Evolutionary conservation across 2,329 filamentous ascomycete species (phyloP).

Genomic region (Alternaria conjuncta): DNA sequence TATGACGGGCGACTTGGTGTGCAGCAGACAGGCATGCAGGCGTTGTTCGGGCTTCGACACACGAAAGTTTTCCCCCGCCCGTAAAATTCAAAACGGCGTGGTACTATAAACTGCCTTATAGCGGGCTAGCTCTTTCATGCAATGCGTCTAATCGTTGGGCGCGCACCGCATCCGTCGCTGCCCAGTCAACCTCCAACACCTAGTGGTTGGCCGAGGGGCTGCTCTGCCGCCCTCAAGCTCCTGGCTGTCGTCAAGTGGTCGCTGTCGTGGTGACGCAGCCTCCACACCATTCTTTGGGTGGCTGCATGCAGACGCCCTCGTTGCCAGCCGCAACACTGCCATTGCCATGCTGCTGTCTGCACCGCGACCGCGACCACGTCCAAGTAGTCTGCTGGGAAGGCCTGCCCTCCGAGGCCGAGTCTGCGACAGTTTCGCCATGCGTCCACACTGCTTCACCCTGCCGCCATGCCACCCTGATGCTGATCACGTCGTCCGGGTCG

Average conservation of each 20-base stretch:
- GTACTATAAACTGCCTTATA: conserved; percentile 23
- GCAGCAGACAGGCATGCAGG: conserved; percentile 25
- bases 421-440: conserved; percentile 3
- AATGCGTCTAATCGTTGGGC: conserved; percentile 36
- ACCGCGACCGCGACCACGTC: background rate
- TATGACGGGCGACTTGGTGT: conserved; percentile 16
- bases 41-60: conserved; percentile 32
- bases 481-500: conserved; percentile 4
- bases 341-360: background rate
- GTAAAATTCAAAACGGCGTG: conserved; percentile 34
- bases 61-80: conserved; percentile 24
- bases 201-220: conserved; percentile 3
- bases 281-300: conserved; percentile 5
- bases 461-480: conserved; percentile 7
- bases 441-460: background rate
- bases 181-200: conserved; percentile 11
- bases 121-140: conserved; percentile 25
- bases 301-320: conserved; percentile 11
- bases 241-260: background rate
- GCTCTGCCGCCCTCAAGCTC: conserved; percentile 3
- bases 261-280: conserved; percentile 14
- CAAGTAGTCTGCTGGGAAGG: background rate
- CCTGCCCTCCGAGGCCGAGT: conserved; percentile 9
- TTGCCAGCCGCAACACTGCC: conserved; percentile 1
- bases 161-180: conserved; percentile 20